Conservation (phyloP, 108 stramenopile genomes). For the Aurantiochytrium sp. region DNA sequence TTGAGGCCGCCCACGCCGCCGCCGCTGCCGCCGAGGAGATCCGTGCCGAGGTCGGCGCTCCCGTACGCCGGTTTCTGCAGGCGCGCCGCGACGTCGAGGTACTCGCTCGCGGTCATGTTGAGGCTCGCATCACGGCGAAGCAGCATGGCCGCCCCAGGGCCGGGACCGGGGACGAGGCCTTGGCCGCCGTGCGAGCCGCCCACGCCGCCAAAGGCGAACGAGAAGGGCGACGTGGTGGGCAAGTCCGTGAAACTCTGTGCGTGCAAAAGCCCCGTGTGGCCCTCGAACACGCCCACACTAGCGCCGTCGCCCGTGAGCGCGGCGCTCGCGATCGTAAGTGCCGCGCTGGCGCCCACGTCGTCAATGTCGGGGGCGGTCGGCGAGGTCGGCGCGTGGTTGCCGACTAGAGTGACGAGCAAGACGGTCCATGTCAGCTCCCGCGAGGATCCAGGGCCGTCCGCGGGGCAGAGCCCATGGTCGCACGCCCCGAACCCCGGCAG, state of each 20-base stretch:
- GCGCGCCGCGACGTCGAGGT: background rate
- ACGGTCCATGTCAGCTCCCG: conserved; percentile 23
- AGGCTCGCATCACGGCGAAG: background rate
- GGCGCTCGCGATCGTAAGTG: background rate
- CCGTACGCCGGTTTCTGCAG: conserved; percentile 26
- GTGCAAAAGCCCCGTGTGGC: background rate
- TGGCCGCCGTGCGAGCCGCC: conserved; percentile 44
- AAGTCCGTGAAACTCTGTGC: background rate
- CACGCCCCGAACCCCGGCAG: background rate
- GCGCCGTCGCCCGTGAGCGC: conserved; percentile 7
- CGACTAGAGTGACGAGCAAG: background rate
- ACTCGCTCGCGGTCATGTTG: background rate
- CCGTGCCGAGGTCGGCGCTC: background rate
- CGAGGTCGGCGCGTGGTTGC: background rate
- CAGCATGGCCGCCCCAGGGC: background rate
- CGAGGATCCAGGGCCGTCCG: background rate
- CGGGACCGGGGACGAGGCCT: background rate
- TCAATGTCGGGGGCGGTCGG: conserved; percentile 1
- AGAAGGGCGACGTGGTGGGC: conserved; percentile 34
- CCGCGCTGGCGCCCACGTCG: conserved; percentile 22
- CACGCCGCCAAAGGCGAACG: conserved; percentile 40
- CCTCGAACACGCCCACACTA: background rate
- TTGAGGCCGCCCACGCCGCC: conserved; percentile 43
- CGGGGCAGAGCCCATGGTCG: background rate
- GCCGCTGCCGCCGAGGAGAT: conserved; percentile 53